Evolutionary conservation across 257 asterid genomes (phyloP).

Genomic region (Nicotiana noctiflora): DNA sequence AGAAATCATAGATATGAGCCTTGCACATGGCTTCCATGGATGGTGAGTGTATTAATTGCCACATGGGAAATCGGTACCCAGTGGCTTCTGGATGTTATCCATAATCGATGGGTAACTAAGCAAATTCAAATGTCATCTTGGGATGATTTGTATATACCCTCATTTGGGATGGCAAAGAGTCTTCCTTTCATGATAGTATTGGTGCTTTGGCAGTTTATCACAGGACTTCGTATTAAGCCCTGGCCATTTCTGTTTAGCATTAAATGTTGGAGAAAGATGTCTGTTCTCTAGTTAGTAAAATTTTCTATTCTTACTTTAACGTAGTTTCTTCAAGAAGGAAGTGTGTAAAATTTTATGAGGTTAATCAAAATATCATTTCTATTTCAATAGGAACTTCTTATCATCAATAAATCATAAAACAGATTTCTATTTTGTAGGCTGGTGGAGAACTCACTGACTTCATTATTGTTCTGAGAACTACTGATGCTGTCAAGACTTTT

Average conservation of each 20-base stretch:
- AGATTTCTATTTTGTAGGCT: slow-evolving; percentile 42
- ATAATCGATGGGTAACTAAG: neutral
- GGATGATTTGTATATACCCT: neutral
- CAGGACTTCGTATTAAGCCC: neutral
- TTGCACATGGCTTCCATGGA: neutral
- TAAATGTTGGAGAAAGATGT: neutral
- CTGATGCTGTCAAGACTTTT: slow-evolving; percentile 75
- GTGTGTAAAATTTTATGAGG: neutral
- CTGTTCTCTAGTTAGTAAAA: neutral
- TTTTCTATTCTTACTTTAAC: neutral
- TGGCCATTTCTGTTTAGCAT: neutral
- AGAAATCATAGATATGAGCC: neutral
- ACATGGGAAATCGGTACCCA: neutral
- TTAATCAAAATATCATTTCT: neutral
- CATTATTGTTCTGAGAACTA: slow-evolving; percentile 70
- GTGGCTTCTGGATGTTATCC: neutral
- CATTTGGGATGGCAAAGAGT: neutral
- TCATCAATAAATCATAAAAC: neutral
- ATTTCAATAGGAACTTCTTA: neutral
- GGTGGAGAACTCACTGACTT: slow-evolving; percentile 97
- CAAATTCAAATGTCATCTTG: neutral
- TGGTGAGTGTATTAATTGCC: neutral
- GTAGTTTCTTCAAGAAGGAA: neutral
- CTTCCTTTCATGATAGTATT: neutral
- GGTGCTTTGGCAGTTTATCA: neutral